Base-by-base conservation (phyloP, 768 basidiomycete species). In the Pisolithus sp. region DNA sequence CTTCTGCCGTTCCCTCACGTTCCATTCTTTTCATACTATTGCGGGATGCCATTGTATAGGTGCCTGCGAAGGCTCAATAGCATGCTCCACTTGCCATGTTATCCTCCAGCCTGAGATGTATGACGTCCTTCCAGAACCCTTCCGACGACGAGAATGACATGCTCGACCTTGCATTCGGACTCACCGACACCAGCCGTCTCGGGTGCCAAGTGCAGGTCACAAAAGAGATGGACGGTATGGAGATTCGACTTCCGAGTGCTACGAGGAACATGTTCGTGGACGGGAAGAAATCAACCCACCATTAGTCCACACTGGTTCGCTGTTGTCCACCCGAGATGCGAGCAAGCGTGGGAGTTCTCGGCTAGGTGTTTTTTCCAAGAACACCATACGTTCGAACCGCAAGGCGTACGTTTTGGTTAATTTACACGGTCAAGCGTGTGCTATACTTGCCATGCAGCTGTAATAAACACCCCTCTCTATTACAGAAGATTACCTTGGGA, bases 241-340 rank as follows among this genome's bases (percentile, higher is more conserved):
- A 78, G 0, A 87, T 84, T n/a, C 87, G 76, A 10, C 72, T 99
- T 20, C 95, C 95, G 1, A 76, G 86, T 20, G 95, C 95, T 15
- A 97, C 95, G 31, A 73, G 95, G 65, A 98, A 97, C 72, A 92
- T 99, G 92, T 94, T 93, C 66, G 91, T 95, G 23, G 93, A 96
- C 66, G 94, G 80, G 28, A 76, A 80, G 57, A 81, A 81, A 57
- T 60, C 79, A 5, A 69, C 75, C 13, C 79, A 74, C 50, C 77
- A 79, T 55, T 79, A 20, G 37, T 34, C 26, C 28, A 24, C 42
- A 23, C 8, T 12, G 8, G 26, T 18, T 26, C 9, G 15, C 7
- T n/a, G 43, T 17, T 44, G 2, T 44, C 23, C 10, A 23, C n/a
- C 17, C 24, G 5, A 30, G 43, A 28, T 15, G 26, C 23, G 17